Evolutionary conservation across 1,284 basidiomycete genomes (phyloP).

Genomic region (Rhodotorula sp.): DNA sequence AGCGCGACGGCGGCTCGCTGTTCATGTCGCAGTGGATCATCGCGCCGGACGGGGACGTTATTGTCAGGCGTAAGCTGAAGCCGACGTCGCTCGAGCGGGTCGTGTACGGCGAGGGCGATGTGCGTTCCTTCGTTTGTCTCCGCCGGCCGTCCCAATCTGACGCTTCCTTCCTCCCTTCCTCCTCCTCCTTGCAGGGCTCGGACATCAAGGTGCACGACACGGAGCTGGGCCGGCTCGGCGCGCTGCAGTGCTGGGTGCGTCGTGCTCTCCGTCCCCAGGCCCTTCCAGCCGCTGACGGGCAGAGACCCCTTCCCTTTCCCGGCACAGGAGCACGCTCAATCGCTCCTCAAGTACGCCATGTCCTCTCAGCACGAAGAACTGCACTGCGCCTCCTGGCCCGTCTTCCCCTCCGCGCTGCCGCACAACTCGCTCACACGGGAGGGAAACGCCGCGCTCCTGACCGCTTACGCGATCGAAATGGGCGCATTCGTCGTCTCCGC

Average conservation of each 20-base stretch:
- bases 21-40: constrained; percentile 19
- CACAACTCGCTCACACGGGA: constrained; percentile 5
- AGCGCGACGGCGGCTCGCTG: constrained; percentile 17
- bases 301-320: no score
- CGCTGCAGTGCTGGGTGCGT: constrained; percentile 20
- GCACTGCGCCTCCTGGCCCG: constrained; percentile 18
- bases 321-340: constrained; percentile 11
- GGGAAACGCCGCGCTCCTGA: constrained; percentile 1
- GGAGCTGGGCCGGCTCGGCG: constrained; percentile 10
- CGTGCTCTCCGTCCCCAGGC: background rate
- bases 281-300: no score
- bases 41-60: background rate
- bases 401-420: constrained; percentile 13
- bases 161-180: no score
- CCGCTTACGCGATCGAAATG: constrained; percentile 16
- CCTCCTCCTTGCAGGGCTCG: constrained; percentile 1
- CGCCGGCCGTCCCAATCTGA: background rate
- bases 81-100: constrained; percentile 14
- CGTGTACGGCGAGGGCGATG: constrained; percentile 16
- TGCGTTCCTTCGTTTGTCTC: background rate
- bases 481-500: constrained; percentile 18
- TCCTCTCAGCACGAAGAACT: constrained; percentile 13
- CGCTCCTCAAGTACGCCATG: constrained; percentile 13
- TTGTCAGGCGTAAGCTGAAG: constrained; percentile 14
- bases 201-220: constrained; percentile 20